phyloP scores from a whole-genome alignment of 2,329 filamentous ascomycete genomes.

The Taxawa tesnikishii region DNA sequence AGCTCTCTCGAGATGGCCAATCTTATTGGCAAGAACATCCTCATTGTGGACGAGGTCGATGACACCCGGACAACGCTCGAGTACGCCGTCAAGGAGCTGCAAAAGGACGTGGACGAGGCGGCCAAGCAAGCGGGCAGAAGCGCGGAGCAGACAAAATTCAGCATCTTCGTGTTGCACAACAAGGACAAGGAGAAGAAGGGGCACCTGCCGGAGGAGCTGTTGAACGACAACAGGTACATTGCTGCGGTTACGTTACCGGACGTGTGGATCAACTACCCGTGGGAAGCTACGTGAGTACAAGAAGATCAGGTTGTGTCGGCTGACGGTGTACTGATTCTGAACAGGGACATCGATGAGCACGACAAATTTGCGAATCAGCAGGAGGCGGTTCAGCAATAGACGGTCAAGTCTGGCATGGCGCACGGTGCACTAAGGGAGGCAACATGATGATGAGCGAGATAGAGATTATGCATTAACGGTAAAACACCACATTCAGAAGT shows the following conservation, averaged over 20 bases:
- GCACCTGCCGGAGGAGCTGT: constrained; percentile 63
- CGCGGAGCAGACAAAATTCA: constrained; percentile 71
- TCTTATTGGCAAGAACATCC: constrained; percentile 77
- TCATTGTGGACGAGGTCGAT: constrained; percentile 93
- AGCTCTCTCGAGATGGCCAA: constrained; percentile 76
- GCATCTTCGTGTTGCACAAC: constrained; percentile 95
- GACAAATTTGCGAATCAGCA: constrained; percentile 50
- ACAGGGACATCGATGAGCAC: constrained; percentile 78
- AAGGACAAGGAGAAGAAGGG: constrained; percentile 98
- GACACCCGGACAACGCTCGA: constrained; percentile 90
- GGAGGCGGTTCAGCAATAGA: constrained; percentile 8
- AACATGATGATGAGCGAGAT: too few species aligned
- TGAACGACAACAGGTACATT: constrained; percentile 60
- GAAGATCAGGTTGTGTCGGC: too few species aligned
- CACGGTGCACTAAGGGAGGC: too few species aligned
- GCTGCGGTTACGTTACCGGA: constrained; percentile 84
- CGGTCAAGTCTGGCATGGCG: too few species aligned
- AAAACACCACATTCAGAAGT: too few species aligned
- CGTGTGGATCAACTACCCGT: constrained; percentile 98
- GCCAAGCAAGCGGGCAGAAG: constrained; percentile 58
- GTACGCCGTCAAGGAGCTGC: constrained; percentile 81
- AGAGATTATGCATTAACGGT: too few species aligned
- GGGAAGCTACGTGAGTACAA: constrained; percentile 72
- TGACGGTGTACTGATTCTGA: too few species aligned
- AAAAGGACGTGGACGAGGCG: constrained; percentile 85